These are phyloP conservation scores for Aureobasidium sp. DNA, from an alignment of 2,329 filamentous ascomycete genomes.

Conservation along the genomic window DNA sequence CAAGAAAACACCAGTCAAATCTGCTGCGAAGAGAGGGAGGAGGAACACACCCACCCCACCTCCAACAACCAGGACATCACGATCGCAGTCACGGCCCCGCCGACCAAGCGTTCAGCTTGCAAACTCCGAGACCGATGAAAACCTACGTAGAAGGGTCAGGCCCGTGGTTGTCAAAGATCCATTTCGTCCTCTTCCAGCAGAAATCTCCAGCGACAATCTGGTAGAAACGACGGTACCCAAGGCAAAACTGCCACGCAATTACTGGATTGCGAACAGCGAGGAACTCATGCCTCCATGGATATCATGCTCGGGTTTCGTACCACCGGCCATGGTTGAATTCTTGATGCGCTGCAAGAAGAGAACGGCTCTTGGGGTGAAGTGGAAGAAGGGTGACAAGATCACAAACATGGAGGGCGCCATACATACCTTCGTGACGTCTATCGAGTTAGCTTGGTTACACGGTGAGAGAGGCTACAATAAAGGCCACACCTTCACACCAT, in stretches of 20 bases:
- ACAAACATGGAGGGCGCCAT: slow-evolving; percentile 11
- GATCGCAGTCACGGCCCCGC: background rate
- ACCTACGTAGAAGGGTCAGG: background rate
- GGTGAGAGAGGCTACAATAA: background rate
- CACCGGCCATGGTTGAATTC: background rate
- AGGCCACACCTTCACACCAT: background rate
- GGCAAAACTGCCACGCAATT: background rate
- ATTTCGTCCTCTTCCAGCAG: background rate
- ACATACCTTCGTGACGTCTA: slow-evolving; percentile 7
- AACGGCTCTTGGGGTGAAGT: background rate
- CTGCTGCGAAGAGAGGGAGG: background rate
- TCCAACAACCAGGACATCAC: background rate
- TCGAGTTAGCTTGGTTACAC: background rate
- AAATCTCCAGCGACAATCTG: background rate
- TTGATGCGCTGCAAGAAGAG: slow-evolving; percentile 5
- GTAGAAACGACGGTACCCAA: background rate
- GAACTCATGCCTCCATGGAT: slow-evolving; percentile 4
- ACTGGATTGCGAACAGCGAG: background rate
- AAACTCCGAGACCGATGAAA: background rate
- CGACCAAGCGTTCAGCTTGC: background rate
- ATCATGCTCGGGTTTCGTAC: background rate
- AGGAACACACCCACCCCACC: background rate
- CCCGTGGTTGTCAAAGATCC: background rate
- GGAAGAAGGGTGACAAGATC: slow-evolving; percentile 1
- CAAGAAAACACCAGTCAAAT: background rate